A percentile compares a stretch with the other conserved stretches of the same genome.
Conservation (phyloP, 2,329 filamentous ascomycete species). For the Metarhizium sp. region DNA sequence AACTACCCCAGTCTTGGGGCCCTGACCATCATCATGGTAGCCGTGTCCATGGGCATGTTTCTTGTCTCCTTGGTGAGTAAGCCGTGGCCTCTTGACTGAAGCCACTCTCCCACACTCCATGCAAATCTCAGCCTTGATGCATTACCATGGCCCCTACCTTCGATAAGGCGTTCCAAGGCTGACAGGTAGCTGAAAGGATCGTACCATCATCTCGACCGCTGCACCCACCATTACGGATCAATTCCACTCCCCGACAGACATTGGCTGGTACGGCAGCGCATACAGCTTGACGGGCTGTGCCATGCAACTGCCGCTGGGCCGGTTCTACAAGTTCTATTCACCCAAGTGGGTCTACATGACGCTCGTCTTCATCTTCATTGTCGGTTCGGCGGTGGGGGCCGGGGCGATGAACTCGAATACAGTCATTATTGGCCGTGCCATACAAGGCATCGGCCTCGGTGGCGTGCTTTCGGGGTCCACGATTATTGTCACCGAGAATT, state of each 20-base stretch:
- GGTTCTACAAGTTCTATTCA: slow-evolving; percentile 19
- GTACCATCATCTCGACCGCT: slow-evolving; percentile 27
- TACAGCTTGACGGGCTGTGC: slow-evolving; percentile 17
- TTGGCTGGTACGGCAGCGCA: slow-evolving; percentile 27
- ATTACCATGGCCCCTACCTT: not conserved
- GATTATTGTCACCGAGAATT: slow-evolving; percentile 6
- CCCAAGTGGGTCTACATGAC: slow-evolving; percentile 17
- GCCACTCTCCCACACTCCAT: too few species aligned
- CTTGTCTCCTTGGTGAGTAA: slow-evolving; percentile 8
- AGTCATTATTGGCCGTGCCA: slow-evolving; percentile 27
- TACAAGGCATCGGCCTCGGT: slow-evolving; percentile 25
- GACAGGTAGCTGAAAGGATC: slow-evolving; percentile 14
- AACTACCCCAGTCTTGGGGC: not conserved
- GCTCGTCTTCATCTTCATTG: slow-evolving; percentile 14
- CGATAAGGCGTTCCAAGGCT: not conserved
- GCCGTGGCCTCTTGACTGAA: not conserved
- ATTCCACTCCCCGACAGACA: slow-evolving; percentile 29
- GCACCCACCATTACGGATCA: slow-evolving; percentile 23
- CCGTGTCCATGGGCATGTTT: slow-evolving; percentile 5
- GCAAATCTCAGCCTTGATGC: too few species aligned
- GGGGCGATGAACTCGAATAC: slow-evolving; percentile 18
- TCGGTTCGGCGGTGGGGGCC: slow-evolving; percentile 15
- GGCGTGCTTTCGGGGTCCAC: slow-evolving; percentile 25
- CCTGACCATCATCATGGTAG: not conserved
- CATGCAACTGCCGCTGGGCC: slow-evolving; percentile 16